These are phyloP conservation scores for Rhamnella rubrinervis DNA, from an alignment of 331 rosid genomes.

Conservation along the genomic window DNA sequence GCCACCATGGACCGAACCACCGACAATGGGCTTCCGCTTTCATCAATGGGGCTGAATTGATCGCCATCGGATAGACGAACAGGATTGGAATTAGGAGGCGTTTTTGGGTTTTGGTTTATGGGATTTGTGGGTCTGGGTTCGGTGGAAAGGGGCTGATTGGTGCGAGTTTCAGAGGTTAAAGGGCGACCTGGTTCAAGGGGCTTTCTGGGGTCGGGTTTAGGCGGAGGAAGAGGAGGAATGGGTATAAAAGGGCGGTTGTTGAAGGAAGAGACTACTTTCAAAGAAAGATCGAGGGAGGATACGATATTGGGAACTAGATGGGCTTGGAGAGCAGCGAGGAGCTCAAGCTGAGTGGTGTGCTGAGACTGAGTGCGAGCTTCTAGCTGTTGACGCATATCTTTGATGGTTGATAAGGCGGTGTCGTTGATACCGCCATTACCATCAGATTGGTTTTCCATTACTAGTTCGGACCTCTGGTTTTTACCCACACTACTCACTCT, in stretches of 20 bases:
- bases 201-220: constrained; percentile 45
- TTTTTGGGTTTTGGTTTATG: constrained; percentile 28
- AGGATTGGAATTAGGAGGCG: constrained; percentile 15
- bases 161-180: constrained; percentile 20
- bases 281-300: constrained; percentile 79
- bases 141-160: constrained; percentile 12
- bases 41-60: constrained; percentile 31
- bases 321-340: constrained; percentile 66
- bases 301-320: constrained; percentile 60
- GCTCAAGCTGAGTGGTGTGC: constrained; percentile 67
- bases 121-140: constrained; percentile 34
- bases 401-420: constrained; percentile 38
- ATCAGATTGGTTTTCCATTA: constrained; percentile 61
- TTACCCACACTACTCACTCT: no score
- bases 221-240: constrained; percentile 61
- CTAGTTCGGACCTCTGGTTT: background rate
- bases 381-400: constrained; percentile 52
- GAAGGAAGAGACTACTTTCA: constrained; percentile 71
- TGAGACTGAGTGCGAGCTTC: constrained; percentile 71
- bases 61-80: constrained; percentile 26
- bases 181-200: constrained; percentile 25
- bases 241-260: constrained; percentile 73
- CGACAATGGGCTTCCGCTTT: constrained; percentile 52
- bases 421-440: constrained; percentile 47
- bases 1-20: constrained; percentile 84